Percentiles rank a stretch among this genome's conserved stretches.
These are phyloP conservation scores for Taiozyma sp. DNA, from an alignment of 1,139 yeast genomes.

Conservation along the genomic window DNA sequence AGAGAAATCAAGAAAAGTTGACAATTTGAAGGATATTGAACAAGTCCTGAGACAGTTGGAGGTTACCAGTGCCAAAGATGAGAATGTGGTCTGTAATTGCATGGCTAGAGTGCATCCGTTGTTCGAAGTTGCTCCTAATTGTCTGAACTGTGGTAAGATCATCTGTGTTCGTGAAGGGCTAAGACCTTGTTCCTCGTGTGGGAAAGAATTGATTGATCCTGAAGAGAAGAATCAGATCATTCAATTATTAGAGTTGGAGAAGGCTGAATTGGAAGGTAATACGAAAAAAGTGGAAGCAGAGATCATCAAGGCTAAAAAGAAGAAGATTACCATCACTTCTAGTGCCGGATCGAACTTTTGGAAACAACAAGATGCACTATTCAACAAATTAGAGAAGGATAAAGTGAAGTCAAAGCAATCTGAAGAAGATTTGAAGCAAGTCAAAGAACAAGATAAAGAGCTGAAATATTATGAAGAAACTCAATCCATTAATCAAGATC, in stretches of 20 bases:
- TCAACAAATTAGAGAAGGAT: constrained; percentile 44
- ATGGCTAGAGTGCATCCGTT: constrained; percentile 84
- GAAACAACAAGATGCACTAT: constrained; percentile 62
- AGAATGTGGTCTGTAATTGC: constrained; percentile 58
- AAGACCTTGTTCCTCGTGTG: constrained; percentile 86
- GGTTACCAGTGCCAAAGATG: constrained; percentile 23
- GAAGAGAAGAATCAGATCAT: constrained; percentile 61
- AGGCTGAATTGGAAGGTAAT: constrained; percentile 30
- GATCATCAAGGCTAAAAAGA: constrained; percentile 12
- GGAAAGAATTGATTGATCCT: constrained; percentile 54
- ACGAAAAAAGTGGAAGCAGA: constrained; percentile 1
- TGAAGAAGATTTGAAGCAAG: constrained; percentile 24
- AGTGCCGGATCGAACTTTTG: constrained; percentile 62
- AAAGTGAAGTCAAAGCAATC: constrained; percentile 26
- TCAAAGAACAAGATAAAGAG: constrained; percentile 35
- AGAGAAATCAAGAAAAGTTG: constrained; percentile 44
- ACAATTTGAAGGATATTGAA: constrained; percentile 52
- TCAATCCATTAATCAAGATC: constrained; percentile 44
- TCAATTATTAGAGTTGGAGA: constrained; percentile 46
- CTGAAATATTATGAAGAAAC: constrained; percentile 32
- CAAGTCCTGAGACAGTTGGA: constrained; percentile 36
- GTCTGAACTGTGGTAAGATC: constrained; percentile 90
- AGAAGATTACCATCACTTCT: constrained; percentile 42
- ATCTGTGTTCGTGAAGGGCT: constrained; percentile 86
- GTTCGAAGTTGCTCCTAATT: constrained; percentile 88